Evolutionary conservation across 2,329 filamentous ascomycete genomes (phyloP), one percentile per base, ranked within the genome.

Genomic region (Diaporthe australafricana): DNA sequence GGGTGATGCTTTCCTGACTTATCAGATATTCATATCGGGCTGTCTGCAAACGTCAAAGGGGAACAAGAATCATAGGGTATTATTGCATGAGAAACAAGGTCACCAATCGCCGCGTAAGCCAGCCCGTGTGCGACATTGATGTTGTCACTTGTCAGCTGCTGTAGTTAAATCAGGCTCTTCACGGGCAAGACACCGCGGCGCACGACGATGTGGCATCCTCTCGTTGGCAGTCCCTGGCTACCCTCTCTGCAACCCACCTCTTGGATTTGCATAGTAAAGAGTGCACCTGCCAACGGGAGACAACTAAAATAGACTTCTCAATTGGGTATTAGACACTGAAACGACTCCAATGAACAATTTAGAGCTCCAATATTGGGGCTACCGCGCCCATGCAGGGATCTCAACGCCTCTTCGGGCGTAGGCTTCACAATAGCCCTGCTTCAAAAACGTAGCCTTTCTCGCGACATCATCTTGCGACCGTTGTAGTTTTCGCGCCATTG

Each of bases 371-470:
- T 14, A 40, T 16, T 5, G 3, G 5, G 12, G 9, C 47, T 48
- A 72, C 32, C 45, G 16, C 27, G 65, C 60, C 65, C 70, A 73
- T 16, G 22, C 35, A 9, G 72, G 72, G 8, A 70, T 73, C 22
- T 67, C 42, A 5, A n/a, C 14, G 20, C 69, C 52, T 50, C 27
- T 70, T 25, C 40, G 22, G 1, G 7, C 45, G 66, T 67, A 73
- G 22, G 52, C 38, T 5, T 35, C 38, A 47, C 72, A 27, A 25
- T 65, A 73, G 42, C 25, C 22, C 30, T 30, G 35, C 66, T 68
- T 72, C 32, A 72, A 38, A 16, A 27, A 38, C 9, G 42, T 47
- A 27, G 66, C 72, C 57, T 62, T 72, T n/a, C 32, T 60, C 20
- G 50, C 50, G 25, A 73, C 72, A 25, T 74, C 71, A 2, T 52